Conservation (phyloP, 2,329 filamentous ascomycete species). For the Colletotrichum sp. region DNA sequence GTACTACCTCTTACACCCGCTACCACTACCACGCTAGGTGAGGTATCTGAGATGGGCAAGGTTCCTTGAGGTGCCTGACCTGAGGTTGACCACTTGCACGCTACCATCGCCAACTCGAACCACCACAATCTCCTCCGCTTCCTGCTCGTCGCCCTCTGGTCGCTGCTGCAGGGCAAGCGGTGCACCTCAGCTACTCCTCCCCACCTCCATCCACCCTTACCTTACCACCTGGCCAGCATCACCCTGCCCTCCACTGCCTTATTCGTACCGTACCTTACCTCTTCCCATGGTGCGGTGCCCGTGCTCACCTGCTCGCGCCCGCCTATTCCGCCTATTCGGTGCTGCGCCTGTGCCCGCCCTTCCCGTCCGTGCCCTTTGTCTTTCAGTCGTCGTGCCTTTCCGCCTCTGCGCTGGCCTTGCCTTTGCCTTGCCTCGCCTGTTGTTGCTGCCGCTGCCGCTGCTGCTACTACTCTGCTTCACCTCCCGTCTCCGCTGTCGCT, state of each 20-base stretch:
- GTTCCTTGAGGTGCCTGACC: not conserved
- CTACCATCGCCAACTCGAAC: not conserved
- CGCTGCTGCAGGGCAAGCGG: not conserved
- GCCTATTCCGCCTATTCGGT: not conserved
- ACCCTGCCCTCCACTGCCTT: not conserved
- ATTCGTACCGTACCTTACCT: not conserved
- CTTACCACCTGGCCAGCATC: not conserved
- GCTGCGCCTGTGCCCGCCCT: not conserved
- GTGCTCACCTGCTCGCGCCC: not conserved
- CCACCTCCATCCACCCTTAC: not conserved
- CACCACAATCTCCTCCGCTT: not conserved
- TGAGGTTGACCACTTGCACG: not conserved
- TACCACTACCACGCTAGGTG: not conserved
- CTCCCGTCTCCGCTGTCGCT: conserved; percentile 13
- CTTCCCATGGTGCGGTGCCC: not conserved
- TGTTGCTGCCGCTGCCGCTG: not conserved
- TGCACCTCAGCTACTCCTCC: not conserved
- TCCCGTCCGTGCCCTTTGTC: not conserved
- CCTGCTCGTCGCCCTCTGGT: not conserved
- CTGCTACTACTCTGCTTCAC: not conserved
- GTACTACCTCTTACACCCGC: not conserved
- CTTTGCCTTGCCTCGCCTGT: not conserved
- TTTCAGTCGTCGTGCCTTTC: not conserved
- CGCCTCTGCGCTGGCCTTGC: not conserved
- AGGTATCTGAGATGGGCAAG: not conserved